These are phyloP conservation scores for Serpula lacrymans DNA, from an alignment of 768 basidiomycete genomes.

Conservation along the genomic window DNA sequence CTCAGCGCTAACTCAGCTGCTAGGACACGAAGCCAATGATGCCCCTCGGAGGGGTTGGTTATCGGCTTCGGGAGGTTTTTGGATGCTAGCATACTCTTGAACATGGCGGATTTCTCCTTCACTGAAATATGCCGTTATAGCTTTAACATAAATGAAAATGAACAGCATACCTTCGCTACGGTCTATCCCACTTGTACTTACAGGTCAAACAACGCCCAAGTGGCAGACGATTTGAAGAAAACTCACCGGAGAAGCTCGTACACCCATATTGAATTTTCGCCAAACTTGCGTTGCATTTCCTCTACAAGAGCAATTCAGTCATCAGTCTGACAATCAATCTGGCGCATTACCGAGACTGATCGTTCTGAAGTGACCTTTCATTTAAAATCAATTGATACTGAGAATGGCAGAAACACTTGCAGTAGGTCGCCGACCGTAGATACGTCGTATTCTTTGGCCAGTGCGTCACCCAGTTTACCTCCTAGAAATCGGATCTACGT, in stretches of 20 bases:
- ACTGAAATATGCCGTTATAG: constrained; percentile 44
- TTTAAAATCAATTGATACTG: too few relatives aligned
- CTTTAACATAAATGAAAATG: not conserved
- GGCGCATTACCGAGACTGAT: not conserved
- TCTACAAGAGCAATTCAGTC: constrained; percentile 39
- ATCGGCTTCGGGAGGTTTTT: constrained; percentile 88
- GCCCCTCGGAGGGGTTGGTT: constrained; percentile 67
- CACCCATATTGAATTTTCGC: constrained; percentile 85
- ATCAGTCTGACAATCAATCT: constrained; percentile 7
- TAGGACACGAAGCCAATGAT: constrained; percentile 89
- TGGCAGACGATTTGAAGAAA: not conserved
- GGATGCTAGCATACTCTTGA: constrained; percentile 94
- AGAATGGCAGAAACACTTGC: constrained; percentile 43
- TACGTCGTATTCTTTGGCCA: constrained; percentile 86
- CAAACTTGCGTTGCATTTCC: constrained; percentile 78
- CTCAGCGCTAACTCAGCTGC: constrained; percentile 87
- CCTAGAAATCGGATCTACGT: constrained; percentile 90
- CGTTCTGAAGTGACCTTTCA: not conserved
- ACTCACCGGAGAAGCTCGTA: constrained; percentile 83
- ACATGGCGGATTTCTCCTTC: constrained; percentile 74
- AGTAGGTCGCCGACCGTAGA: constrained; percentile 88
- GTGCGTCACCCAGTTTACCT: constrained; percentile 86
- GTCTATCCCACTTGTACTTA: constrained; percentile 68
- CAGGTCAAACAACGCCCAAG: not conserved
- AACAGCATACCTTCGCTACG: constrained; percentile 67